Evolutionary conservation across 75 land plant species (phyloP), one percentile per base, ranked within the genome.

Genomic region (Ceratopteris richardii): DNA sequence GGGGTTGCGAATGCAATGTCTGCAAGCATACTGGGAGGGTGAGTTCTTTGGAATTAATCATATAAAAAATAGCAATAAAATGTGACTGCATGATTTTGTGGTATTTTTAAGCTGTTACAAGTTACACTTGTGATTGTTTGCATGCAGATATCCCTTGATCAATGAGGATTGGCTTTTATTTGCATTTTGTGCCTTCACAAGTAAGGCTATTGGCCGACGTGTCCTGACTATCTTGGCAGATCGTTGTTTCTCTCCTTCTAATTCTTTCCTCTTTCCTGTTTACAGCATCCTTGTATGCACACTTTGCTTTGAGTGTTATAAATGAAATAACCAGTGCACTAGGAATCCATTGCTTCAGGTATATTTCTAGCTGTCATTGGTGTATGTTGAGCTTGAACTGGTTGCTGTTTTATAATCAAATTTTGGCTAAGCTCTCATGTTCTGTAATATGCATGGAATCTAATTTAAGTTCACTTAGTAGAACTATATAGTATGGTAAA

Each of bases 281-380:
- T 54, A 16, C 77, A 94, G 96, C 63, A 29, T 56, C 75, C 13
- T 80, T 90, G 18, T 95, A 95, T 62, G 42, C 82, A 68, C 84
- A 95, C 61, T 90, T 95, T 62, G 96, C 84, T 25, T 71, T 84
- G 29, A 74, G 86, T 57, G 92, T 95, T 29, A 74, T 86, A 41
- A 81, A 90, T 29, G 99, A 95, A 62, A 90, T 95, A 29, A 95
- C 87, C 2, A 66, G 68, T 39, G 90, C 99, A 37, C 72, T 95
- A 26, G 86, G 86, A 40, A 90, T 95, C 29, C 79, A 86, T 51
- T 95, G 97, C 73, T 95, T 95, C 96, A 86, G 99, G 99, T 92
- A 46, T 3, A 5, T 5, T 46, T 14, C 21, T 46, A 3, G 48
- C 14, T 40, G n/a, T n/a, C n/a, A n/a, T n/a, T n/a, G n/a, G n/a